phyloP scores from a whole-genome alignment of 2,329 filamentous ascomycete genomes.

The Alternaria novae-zelandiae region DNA sequence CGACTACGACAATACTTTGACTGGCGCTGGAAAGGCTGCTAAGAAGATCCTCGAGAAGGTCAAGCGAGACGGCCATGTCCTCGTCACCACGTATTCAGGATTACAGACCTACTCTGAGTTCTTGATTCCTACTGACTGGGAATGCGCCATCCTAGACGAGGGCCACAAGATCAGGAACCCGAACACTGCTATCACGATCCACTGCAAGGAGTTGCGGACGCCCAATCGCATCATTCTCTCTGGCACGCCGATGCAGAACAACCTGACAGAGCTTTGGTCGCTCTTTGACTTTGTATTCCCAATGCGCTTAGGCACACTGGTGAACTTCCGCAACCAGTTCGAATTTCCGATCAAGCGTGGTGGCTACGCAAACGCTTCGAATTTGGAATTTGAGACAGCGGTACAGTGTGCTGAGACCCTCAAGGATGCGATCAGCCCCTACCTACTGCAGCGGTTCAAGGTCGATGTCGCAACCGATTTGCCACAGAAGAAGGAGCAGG shows the following conservation, averaged over 20 bases:
- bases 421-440: constrained; percentile 92
- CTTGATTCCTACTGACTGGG: constrained; percentile 85
- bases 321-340: constrained; percentile 89
- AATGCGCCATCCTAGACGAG: constrained; percentile 92
- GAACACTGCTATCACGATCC: constrained; percentile 91
- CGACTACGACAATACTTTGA: constrained; percentile 48
- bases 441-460: constrained; percentile 90
- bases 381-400: constrained; percentile 91
- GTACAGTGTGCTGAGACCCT: constrained; percentile 92
- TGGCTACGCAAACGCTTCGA: constrained; percentile 93
- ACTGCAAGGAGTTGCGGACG: constrained; percentile 91
- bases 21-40: constrained; percentile 71
- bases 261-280: constrained; percentile 92
- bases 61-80: constrained; percentile 82
- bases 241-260: constrained; percentile 97
- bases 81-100: constrained; percentile 95
- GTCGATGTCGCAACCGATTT: constrained; percentile 91
- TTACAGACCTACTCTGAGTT: constrained; percentile 90
- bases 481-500: constrained; percentile 94
- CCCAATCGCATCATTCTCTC: constrained; percentile 91
- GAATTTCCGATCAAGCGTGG: constrained; percentile 93
- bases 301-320: constrained; percentile 89
- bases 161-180: constrained; percentile 98
- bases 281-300: constrained; percentile 97
- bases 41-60: constrained; percentile 83